Percentiles rank a stretch among this genome's conserved stretches.
Evolutionary conservation across 73 alveolate species (phyloP).

Genomic region (Uronychia setigera): DNA sequence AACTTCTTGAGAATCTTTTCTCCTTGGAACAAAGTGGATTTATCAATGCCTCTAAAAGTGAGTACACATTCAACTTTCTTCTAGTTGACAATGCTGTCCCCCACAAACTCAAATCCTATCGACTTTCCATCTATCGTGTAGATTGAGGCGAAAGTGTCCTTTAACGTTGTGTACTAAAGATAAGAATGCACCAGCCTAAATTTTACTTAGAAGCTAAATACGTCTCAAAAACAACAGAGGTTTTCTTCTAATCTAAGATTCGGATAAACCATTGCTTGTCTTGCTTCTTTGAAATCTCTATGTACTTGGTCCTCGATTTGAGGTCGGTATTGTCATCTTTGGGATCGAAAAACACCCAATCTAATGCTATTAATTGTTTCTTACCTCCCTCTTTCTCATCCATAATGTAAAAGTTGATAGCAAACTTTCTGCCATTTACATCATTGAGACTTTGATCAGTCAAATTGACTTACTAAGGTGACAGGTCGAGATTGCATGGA

Average conservation of each 20-base stretch:
- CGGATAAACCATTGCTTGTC: neutral
- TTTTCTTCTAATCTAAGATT: neutral
- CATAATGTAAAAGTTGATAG: neutral
- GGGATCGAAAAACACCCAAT: neutral
- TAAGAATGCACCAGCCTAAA: constrained; percentile 48
- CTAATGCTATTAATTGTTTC: no score
- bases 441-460: neutral
- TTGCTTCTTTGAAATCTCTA: neutral
- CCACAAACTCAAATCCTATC: constrained; percentile 69
- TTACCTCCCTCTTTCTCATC: neutral
- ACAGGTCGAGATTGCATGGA: neutral
- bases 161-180: constrained; percentile 63
- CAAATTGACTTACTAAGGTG: neutral
- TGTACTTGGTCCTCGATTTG: neutral
- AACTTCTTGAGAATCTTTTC: neutral
- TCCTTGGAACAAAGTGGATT: neutral
- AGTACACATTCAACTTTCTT: neutral
- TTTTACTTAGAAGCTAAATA: neutral
- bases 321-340: neutral
- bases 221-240: neutral
- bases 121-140: constrained; percentile 63
- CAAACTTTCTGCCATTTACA: neutral
- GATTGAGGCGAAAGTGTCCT: constrained; percentile 61
- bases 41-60: neutral
- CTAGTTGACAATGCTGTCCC: constrained; percentile 5